A percentile compares a stretch with the other conserved stretches of the same genome.
These are phyloP conservation scores for Oryza coarctata DNA, from an alignment of 176 grass and related monocot genomes.

Conservation along the genomic window DNA sequence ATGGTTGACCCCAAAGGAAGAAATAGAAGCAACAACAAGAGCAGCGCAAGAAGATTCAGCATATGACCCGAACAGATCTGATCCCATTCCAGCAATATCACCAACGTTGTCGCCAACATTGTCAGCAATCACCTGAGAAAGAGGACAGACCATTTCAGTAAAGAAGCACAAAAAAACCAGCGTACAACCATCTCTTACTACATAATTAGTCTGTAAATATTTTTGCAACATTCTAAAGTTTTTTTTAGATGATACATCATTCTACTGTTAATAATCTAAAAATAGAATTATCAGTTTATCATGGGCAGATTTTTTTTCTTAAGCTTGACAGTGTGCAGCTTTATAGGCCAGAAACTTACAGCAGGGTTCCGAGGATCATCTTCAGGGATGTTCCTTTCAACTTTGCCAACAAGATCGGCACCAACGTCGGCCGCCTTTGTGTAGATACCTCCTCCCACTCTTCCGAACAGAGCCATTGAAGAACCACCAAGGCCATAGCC, in stretches of 20 bases:
- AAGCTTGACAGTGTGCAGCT: not conserved
- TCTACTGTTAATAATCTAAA: not conserved
- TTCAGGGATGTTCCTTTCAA: conserved; percentile 70
- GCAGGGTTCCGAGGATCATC: conserved; percentile 59
- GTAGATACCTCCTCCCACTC: conserved; percentile 57
- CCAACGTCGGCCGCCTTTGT: conserved; percentile 57
- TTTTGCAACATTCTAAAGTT: not conserved
- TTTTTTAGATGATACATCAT: not conserved
- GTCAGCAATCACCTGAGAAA: conserved; percentile 54
- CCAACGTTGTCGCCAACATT: conserved; percentile 61
- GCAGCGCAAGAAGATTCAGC: conserved; percentile 56
- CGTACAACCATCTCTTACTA: not conserved
- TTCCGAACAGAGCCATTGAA: conserved; percentile 60
- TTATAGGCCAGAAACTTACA: conserved; percentile 24
- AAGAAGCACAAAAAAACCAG: not conserved
- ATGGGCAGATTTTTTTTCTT: not conserved
- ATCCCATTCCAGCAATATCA: conserved; percentile 60
- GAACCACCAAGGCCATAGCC: conserved; percentile 61
- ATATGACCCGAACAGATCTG: conserved; percentile 62
- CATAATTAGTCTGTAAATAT: not conserved
- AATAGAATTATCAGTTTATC: not conserved
- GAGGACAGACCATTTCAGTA: not conserved
- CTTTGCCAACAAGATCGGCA: conserved; percentile 57
- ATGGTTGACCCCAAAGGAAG: conserved; percentile 55
- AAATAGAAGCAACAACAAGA: conserved; percentile 57